These are phyloP conservation scores for Tuber borchii DNA, from an alignment of 495 filamentous ascomycete genomes.

Conservation along the genomic window DNA sequence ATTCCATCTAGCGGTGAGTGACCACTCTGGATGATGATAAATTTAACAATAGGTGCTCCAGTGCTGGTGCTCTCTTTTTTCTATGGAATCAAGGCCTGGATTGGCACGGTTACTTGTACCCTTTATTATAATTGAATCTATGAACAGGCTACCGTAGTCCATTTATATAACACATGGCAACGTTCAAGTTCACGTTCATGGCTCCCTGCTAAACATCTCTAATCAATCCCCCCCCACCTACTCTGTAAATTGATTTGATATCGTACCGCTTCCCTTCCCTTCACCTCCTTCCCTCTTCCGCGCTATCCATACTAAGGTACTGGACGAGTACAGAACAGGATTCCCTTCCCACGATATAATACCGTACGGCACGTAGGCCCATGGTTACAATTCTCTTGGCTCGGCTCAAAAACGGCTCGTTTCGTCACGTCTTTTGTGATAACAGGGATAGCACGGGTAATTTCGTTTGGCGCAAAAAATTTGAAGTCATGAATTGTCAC, in stretches of 20 bases:
- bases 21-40: too few relatives aligned
- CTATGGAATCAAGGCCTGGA: too few relatives aligned
- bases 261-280: background rate
- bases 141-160: too few relatives aligned
- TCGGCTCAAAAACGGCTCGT: background rate
- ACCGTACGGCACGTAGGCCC: background rate
- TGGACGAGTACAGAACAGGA: background rate
- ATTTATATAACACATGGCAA: too few relatives aligned
- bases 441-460: background rate
- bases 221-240: background rate
- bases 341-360: background rate
- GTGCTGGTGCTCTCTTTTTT: too few relatives aligned
- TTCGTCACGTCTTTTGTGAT: background rate
- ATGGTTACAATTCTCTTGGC: background rate
- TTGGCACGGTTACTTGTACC: too few relatives aligned
- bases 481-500: background rate
- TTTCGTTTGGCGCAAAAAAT: background rate
- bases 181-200: too few relatives aligned
- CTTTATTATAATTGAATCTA: too few relatives aligned
- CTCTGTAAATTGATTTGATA: background rate
- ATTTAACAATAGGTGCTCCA: too few relatives aligned
- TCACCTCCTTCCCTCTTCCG: background rate
- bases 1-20: too few relatives aligned
- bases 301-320: background rate
- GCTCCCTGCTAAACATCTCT: too few relatives aligned